Evolutionary conservation across 176 grass and related monocot genomes (phyloP), one percentile per base, ranked within the genome.

Genomic region (Avena insularis): DNA sequence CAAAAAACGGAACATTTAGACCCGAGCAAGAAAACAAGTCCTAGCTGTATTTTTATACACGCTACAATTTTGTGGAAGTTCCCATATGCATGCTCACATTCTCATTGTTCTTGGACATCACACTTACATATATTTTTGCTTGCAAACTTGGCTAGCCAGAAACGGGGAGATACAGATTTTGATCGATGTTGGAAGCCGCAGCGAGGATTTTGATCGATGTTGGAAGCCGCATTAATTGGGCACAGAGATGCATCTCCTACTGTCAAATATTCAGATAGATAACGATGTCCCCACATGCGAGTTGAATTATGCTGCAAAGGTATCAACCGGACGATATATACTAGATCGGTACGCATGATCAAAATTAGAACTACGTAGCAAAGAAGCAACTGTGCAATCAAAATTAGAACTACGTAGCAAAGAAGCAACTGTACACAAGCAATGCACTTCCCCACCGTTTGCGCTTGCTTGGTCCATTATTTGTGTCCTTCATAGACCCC

Each of bases 21-120:
- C 29, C 29, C 29, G 2, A 29, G 2, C 29, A 29, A 29, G 1
- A 29, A 29, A 29, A 29, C 29, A 29, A 1, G 29, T 29, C 29
- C 29, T 51, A 13, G 1, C 0, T 70, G 10, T 20, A 71, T n/a
- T 71, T n/a, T 43, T 4, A 8, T 38, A 9, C 35, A 43, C n/a
- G 12, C 70, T 74, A 74, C 15, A 43, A 35, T 20, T 20, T 43
- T 70, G 14, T 50, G 46, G 71, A 75, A 75, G 46, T 75, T 75
- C 2, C 3, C 13, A 29, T 16, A 1, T 51, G 35, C 55, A 57
- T 19, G 17, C 16, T 57, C 16, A 19, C 17, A 8, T 57, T 57
- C 55, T 20, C 2, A 57, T 20, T 20, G 16, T 20, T 57, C 55
- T 20, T 57, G 55, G 16, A 57, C 16, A 57, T 19, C 55, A 8